Evolutionary conservation across 306 rosid genomes (phyloP), one percentile per base, ranked within the genome.

Genomic region (Corylus americana): DNA sequence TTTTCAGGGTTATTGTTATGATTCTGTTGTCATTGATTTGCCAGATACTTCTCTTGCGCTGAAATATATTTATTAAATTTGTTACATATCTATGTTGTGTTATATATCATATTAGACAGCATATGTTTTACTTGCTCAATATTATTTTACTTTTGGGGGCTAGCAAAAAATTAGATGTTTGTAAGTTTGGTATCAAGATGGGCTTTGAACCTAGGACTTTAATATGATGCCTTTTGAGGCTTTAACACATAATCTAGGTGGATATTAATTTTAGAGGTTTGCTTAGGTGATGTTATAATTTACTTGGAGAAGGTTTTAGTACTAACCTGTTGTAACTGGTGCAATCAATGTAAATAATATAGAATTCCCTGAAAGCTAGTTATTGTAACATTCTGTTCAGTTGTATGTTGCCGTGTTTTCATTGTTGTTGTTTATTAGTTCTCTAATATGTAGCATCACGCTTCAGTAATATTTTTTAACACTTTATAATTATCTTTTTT

Each of bases 381-480:
- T 47, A 35, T 18, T 48, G 9, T 50, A 49, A 71, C 9, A 4
- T 17, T 12, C 11, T 53, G 51, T 42, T 67, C 50, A 18, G 18
- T 67, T 39, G 27, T 10, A 42, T 42, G 25, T 42, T 7, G 17
- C 11, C 25, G 6, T 39, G 71, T 77, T 75, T 31, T 82, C 1
- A 76, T 51, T 74, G 13, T 80, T 77, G 55, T 13, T 35, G 20
- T 81, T 6, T 78, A 27, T 78, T 66, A 58, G 31, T 66, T 25
- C 22, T 77, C 73, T 80, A 44, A 58, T 76, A 55, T 74, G 18
- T 80, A 61, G 44, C 50, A 67, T 77, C 50, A 47, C 58, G 42
- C 84, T 77, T 76, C 25, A 51, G 47, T 81, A 74, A 9, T 78
- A 49, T 81, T 49, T 25, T 44, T 48, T 70, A 69, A 69, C 51